Percentiles rank a stretch among this genome's conserved stretches.
Conservation (phyloP, 2,329 filamentous ascomycete genomes). For the Stromatinia cepivora region DNA sequence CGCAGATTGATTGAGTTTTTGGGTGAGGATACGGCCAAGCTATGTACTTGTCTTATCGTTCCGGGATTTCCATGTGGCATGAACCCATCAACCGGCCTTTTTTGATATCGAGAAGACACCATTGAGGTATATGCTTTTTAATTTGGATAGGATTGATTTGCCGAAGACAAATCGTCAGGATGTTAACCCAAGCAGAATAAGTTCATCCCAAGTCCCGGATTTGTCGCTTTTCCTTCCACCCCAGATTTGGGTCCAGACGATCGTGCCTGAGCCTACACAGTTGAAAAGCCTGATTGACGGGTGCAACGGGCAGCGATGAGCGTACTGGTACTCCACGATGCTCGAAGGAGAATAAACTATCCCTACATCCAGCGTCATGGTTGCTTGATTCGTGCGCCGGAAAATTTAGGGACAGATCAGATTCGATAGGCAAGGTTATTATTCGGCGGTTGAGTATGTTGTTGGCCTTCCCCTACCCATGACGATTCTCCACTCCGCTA, state of each 20-base stretch:
- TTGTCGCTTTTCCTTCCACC: background rate
- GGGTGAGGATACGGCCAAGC: background rate
- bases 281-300: background rate
- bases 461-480: background rate
- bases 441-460: background rate
- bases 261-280: background rate
- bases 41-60: background rate
- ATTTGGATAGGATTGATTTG: background rate
- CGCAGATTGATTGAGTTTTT: background rate
- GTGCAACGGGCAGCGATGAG: background rate
- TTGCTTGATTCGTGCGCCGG: background rate
- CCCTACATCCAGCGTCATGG: background rate
- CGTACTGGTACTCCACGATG: background rate
- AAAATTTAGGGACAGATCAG: background rate
- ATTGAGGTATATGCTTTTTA: background rate
- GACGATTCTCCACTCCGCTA: background rate
- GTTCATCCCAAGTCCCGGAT: background rate
- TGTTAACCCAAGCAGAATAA: background rate
- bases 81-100: background rate
- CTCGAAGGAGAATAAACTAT: background rate
- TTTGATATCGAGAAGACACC: background rate
- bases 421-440: slow-evolving; percentile 3
- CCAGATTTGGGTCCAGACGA: background rate
- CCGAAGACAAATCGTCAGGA: background rate
- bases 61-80: background rate